Evolutionary conservation across 208 protist species (phyloP).

Genomic region (Leishmania guyanensis): DNA sequence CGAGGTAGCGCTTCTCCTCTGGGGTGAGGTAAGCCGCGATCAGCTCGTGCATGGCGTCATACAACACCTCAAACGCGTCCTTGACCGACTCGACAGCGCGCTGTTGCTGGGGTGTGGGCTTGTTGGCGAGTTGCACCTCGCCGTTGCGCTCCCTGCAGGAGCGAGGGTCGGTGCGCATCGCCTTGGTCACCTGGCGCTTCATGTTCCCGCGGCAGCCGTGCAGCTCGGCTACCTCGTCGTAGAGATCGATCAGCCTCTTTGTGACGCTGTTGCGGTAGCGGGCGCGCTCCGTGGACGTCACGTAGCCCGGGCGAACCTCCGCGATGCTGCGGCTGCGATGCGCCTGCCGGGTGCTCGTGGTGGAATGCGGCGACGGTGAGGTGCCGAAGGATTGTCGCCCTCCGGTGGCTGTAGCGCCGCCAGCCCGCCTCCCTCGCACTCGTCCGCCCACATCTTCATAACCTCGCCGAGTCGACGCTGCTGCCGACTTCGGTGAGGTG

Average conservation of each 20-base stretch:
- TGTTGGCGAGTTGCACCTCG: conserved; percentile 40
- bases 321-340: conserved; percentile 12
- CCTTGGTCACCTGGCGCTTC: conserved; percentile 38
- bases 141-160: conserved; percentile 42
- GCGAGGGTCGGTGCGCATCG: conserved; percentile 81
- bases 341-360: not conserved
- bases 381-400: not conserved
- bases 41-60: conserved; percentile 58
- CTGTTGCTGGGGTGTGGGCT: conserved; percentile 56
- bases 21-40: conserved; percentile 64
- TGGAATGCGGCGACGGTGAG: conserved; percentile 1
- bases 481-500: not conserved
- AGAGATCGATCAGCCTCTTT: conserved; percentile 55
- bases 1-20: conserved; percentile 84
- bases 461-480: too few species aligned
- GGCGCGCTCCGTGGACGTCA: conserved; percentile 26
- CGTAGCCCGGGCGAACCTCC: conserved; percentile 27
- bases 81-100: conserved; percentile 51
- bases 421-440: not conserved
- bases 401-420: not conserved
- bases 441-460: not conserved
- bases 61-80: conserved; percentile 36
- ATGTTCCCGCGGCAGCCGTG: conserved; percentile 53
- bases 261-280: conserved; percentile 66
- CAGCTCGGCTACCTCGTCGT: conserved; percentile 56